A percentile compares a stretch with the other conserved stretches of the same genome.
These are phyloP conservation scores for Micractinium sp. DNA, from an alignment of 139 green algal genomes.

Conservation along the genomic window DNA sequence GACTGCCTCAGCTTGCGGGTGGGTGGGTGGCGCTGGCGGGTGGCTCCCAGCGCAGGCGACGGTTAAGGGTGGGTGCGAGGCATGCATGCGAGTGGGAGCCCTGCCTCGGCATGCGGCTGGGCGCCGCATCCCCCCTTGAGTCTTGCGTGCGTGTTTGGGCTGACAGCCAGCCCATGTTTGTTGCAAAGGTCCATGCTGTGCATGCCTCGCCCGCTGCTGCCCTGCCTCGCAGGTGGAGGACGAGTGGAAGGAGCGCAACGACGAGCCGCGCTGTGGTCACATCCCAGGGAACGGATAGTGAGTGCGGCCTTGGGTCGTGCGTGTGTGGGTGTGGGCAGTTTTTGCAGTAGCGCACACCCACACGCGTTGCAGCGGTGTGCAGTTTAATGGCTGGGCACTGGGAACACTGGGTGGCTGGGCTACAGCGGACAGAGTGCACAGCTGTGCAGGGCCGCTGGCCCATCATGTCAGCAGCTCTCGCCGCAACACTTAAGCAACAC, in stretches of 20 bases:
- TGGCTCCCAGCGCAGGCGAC: no score
- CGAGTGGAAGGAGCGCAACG: neutral
- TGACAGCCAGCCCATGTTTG: neutral
- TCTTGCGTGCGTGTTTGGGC: no score
- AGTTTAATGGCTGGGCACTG: no score
- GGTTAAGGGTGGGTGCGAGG: neutral
- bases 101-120: neutral
- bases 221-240: slow-evolving; percentile 4
- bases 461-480: no score
- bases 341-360: no score
- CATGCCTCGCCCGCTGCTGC: neutral
- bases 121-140: neutral
- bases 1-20: slow-evolving; percentile 44
- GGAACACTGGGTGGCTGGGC: neutral
- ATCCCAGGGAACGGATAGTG: slow-evolving; percentile 11
- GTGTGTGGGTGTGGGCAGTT: neutral
- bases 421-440: neutral
- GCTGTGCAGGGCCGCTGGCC: no score
- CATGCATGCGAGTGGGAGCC: neutral
- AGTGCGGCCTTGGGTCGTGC: neutral
- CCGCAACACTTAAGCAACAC: no score
- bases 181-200: no score
- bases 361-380: no score
- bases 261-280: slow-evolving; percentile 5
- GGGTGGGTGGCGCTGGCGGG: neutral